Percentiles rank a stretch among this genome's conserved stretches.
Conservation (phyloP, 2,329 filamentous ascomycete species). For the Apiospora phragmitis region DNA sequence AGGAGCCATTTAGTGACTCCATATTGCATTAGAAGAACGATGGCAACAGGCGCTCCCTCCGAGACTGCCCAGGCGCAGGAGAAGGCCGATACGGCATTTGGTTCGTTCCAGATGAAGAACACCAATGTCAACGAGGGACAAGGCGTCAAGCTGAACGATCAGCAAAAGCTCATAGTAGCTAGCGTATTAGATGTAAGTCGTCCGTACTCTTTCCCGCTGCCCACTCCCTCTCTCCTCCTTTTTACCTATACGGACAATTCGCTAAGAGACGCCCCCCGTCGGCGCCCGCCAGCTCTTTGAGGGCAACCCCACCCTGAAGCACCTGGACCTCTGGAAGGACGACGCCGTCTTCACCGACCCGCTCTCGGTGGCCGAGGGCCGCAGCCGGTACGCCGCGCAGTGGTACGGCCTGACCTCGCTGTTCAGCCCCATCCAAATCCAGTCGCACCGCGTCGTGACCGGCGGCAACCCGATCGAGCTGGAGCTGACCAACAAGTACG, state of each 20-base stretch:
- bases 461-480: slow-evolving; percentile 61
- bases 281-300: slow-evolving; percentile 51
- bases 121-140: slow-evolving; percentile 52
- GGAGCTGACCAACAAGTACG: slow-evolving; percentile 41
- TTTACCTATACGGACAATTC: too few species aligned
- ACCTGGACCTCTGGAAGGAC: slow-evolving; percentile 60
- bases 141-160: slow-evolving; percentile 48
- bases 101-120: slow-evolving; percentile 47
- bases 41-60: slow-evolving; percentile 30
- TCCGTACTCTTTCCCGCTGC: background rate
- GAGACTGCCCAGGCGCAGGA: slow-evolving; percentile 28
- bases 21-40: slow-evolving; percentile 14
- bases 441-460: slow-evolving; percentile 53
- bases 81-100: slow-evolving; percentile 20
- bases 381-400: slow-evolving; percentile 48
- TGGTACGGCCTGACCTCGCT: slow-evolving; percentile 61
- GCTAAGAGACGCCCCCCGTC: background rate
- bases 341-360: slow-evolving; percentile 59
- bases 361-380: slow-evolving; percentile 56
- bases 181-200: slow-evolving; percentile 55
- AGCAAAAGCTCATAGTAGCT: slow-evolving; percentile 56
- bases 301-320: slow-evolving; percentile 57
- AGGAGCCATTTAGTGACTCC: background rate
- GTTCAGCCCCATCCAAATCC: slow-evolving; percentile 58
- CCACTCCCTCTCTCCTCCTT: too few species aligned